These are phyloP conservation scores for Gossypium longicalyx DNA, from an alignment of 345 rosid species.

Conservation along the genomic window DNA sequence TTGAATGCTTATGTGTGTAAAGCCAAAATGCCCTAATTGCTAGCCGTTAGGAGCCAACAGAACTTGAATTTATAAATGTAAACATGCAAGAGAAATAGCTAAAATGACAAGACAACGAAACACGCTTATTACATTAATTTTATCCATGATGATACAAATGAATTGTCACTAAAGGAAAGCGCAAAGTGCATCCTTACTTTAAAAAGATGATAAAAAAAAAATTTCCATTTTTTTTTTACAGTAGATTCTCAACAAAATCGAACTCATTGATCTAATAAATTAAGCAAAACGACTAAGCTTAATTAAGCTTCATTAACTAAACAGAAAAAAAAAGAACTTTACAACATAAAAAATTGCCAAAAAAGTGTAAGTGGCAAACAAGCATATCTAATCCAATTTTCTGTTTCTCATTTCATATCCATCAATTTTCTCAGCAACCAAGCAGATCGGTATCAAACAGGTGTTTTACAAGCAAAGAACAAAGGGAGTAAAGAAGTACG, in stretches of 20 bases:
- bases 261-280: neutral
- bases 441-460: conserved; percentile 17
- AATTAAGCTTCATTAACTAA: neutral
- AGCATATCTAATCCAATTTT: neutral
- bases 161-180: neutral
- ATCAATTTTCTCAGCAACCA: neutral
- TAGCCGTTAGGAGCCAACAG: neutral
- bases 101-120: neutral
- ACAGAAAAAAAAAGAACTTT: no score
- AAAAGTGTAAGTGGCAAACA: neutral
- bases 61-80: neutral
- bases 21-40: neutral
- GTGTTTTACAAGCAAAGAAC: conserved; percentile 18
- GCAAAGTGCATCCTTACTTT: neutral
- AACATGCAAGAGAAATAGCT: neutral
- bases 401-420: neutral
- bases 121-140: neutral
- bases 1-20: neutral
- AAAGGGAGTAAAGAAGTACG: neutral
- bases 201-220: neutral
- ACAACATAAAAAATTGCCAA: neutral
- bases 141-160: neutral
- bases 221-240: neutral
- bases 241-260: neutral
- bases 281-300: neutral